phyloP scores from a whole-genome alignment of 2,329 filamentous ascomycete species.

The Penicillium brasilianum region DNA sequence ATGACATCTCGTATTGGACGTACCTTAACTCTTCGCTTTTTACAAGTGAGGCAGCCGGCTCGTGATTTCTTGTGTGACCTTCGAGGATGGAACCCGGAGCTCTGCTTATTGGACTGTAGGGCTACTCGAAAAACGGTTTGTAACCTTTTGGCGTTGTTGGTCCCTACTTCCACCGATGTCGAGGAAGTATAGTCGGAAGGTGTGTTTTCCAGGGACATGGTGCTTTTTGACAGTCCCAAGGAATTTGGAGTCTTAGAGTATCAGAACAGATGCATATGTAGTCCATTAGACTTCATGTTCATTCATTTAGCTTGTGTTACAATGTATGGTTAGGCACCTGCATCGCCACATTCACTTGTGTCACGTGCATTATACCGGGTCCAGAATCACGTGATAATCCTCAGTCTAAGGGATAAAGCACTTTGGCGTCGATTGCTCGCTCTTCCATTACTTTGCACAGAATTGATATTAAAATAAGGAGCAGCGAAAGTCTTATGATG shows the following conservation, averaged over 20 bases:
- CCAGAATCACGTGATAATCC: background rate
- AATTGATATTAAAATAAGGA: background rate
- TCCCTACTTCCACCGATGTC: background rate
- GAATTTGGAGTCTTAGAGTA: background rate
- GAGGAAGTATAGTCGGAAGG: background rate
- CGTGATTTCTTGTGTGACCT: constrained; percentile 36
- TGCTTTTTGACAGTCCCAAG: background rate
- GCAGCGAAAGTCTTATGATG: background rate
- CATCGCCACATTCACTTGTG: background rate
- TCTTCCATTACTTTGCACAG: background rate
- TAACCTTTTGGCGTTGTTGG: constrained; percentile 1
- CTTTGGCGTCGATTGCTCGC: background rate
- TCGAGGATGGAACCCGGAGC: constrained; percentile 14
- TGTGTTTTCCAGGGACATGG: background rate
- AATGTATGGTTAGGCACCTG: background rate
- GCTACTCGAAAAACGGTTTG: constrained; percentile 23
- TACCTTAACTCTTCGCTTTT: constrained; percentile 39
- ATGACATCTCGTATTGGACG: background rate
- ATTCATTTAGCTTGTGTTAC: background rate
- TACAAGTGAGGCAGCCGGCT: constrained; percentile 36
- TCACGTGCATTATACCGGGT: background rate
- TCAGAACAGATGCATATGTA: too few species aligned
- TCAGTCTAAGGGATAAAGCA: constrained; percentile 27
- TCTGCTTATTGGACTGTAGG: constrained; percentile 1
- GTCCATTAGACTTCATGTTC: background rate